A percentile compares a stretch with the other conserved stretches of the same genome.
phyloP scores from a whole-genome alignment of 169 alveolate species.

The Eimeria maxima region DNA sequence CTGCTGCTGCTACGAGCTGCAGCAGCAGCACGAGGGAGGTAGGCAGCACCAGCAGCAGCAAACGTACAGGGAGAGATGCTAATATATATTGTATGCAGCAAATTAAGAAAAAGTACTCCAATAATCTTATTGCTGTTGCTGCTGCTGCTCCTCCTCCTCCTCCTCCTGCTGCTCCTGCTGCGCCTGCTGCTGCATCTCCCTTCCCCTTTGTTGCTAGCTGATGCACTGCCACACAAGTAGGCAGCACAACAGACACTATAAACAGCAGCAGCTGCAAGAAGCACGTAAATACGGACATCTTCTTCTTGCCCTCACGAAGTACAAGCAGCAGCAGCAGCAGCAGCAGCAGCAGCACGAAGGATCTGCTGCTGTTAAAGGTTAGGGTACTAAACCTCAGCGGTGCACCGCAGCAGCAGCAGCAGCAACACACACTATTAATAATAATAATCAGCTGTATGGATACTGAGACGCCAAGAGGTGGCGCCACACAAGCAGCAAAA shows the following conservation, averaged over 20 bases:
- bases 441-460: neutral
- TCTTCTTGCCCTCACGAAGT: neutral
- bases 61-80: neutral
- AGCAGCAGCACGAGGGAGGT: neutral
- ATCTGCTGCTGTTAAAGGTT: neutral
- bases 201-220: neutral
- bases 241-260: neutral
- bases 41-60: constrained; percentile 12
- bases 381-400: neutral
- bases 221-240: constrained; percentile 1
- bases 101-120: constrained; percentile 23
- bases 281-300: constrained; percentile 4
- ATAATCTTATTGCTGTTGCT: neutral
- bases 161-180: neutral
- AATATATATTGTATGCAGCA: constrained; percentile 13
- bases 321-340: neutral
- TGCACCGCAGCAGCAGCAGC: neutral
- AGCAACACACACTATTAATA: neutral
- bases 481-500: too few relatives aligned
- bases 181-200: neutral
- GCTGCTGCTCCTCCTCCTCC: too few relatives aligned
- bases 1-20: constrained; percentile 46
- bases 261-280: constrained; percentile 5
- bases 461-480: neutral
- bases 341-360: neutral